Conservation (phyloP, 2,329 filamentous ascomycete species). For the Paracoccidioides lutzii region DNA sequence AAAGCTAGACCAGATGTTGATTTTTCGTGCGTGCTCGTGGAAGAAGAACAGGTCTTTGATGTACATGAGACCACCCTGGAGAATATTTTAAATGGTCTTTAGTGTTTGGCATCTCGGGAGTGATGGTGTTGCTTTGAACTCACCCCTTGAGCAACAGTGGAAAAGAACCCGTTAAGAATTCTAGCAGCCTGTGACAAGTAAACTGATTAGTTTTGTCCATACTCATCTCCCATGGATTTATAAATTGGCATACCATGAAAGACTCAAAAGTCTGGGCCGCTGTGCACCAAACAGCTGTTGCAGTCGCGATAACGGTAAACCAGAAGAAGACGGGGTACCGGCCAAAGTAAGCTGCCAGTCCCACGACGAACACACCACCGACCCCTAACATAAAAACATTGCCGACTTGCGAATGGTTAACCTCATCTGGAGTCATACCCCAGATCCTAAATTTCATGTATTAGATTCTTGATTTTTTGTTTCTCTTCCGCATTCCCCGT, state of each 20-base stretch:
- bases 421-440: conserved; percentile 25
- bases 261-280: conserved; percentile 25
- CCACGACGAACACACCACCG: conserved; percentile 30
- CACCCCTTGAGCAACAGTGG: conserved; percentile 29
- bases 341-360: conserved; percentile 31
- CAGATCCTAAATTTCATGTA: conserved; percentile 16
- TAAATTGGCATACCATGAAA: conserved; percentile 19
- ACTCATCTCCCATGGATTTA: not conserved
- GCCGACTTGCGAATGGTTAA: conserved; percentile 30
- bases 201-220: not conserved
- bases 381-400: conserved; percentile 35
- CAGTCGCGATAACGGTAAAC: conserved; percentile 25
- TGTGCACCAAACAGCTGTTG: conserved; percentile 29
- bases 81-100: not conserved
- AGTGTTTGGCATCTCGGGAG: not conserved
- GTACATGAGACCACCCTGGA: conserved; percentile 30
- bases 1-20: conserved; percentile 28
- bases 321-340: conserved; percentile 33
- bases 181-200: conserved; percentile 20
- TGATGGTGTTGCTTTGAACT: conserved; percentile 3
- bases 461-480: not conserved
- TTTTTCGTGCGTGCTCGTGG: conserved; percentile 29
- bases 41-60: conserved; percentile 33
- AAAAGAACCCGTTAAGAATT: conserved; percentile 35
- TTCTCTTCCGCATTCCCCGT: not conserved